phyloP scores from a whole-genome alignment of 306 rosid species.

The Arachis hypogaea region DNA sequence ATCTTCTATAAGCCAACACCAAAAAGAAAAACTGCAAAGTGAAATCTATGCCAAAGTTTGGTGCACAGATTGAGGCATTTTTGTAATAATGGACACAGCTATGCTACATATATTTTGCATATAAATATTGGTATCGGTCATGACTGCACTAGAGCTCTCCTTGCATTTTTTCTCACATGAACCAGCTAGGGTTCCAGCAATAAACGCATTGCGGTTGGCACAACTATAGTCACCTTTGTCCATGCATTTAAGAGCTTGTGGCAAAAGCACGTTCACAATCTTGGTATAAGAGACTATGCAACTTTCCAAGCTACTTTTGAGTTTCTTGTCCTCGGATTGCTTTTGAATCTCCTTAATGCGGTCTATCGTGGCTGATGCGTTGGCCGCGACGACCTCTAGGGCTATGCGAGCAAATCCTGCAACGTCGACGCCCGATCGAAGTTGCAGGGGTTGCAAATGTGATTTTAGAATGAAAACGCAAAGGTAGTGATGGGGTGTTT shows the following conservation, averaged over 20 bases:
- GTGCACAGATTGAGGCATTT: neutral
- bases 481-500: constrained; percentile 5
- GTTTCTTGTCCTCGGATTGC: neutral
- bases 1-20: neutral
- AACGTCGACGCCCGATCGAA: neutral
- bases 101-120: constrained; percentile 11
- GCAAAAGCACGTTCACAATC: neutral
- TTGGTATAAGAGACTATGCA: neutral
- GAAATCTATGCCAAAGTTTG: neutral
- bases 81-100: constrained; percentile 2
- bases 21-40: neutral
- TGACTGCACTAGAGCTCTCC: neutral
- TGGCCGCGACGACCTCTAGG: neutral
- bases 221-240: neutral
- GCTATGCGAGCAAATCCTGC: neutral
- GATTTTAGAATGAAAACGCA: neutral
- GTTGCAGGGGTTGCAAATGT: neutral
- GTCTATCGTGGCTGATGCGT: neutral
- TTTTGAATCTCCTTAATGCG: neutral
- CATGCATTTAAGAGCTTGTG: neutral
- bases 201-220: neutral
- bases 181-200: neutral
- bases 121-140: neutral
- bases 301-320: neutral
- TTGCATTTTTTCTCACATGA: neutral